Conservation (phyloP, 83 land plant genomes). For the Larix sibirica region DNA sequence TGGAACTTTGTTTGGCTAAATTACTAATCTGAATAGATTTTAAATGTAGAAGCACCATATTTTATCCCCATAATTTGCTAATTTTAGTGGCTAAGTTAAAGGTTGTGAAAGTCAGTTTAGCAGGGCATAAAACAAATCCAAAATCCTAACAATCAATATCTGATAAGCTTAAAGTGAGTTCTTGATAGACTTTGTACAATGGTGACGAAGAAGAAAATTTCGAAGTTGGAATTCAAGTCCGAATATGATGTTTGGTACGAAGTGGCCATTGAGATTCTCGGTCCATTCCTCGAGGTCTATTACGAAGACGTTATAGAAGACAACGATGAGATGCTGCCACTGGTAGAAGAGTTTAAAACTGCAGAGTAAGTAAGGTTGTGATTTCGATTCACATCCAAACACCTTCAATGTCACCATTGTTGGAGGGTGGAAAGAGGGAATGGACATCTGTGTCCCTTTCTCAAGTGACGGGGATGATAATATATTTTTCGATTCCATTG, state of each 20-base stretch:
- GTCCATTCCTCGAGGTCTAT: background rate
- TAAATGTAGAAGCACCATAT: too few relatives aligned
- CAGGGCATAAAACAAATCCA: too few relatives aligned
- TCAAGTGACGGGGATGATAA: background rate
- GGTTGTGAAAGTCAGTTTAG: too few relatives aligned
- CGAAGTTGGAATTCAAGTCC: background rate
- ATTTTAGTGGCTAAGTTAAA: too few relatives aligned
- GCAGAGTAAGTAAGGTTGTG: background rate
- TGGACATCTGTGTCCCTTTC: background rate
- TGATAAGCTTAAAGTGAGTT: too few relatives aligned
- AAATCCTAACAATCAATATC: too few relatives aligned
- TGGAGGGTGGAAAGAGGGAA: background rate
- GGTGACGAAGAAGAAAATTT: background rate
- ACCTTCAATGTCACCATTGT: background rate
- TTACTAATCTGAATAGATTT: too few relatives aligned
- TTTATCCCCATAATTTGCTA: too few relatives aligned
- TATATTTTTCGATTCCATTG: background rate
- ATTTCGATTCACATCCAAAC: background rate
- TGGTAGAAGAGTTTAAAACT: background rate
- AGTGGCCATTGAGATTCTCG: background rate
- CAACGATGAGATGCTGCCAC: background rate
- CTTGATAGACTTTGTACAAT: too few relatives aligned
- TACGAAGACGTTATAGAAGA: background rate
- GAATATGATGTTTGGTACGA: background rate
- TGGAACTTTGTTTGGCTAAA: too few relatives aligned